Base-by-base conservation (phyloP, 441 rosid genomes). In the Jatropha podagrica region DNA sequence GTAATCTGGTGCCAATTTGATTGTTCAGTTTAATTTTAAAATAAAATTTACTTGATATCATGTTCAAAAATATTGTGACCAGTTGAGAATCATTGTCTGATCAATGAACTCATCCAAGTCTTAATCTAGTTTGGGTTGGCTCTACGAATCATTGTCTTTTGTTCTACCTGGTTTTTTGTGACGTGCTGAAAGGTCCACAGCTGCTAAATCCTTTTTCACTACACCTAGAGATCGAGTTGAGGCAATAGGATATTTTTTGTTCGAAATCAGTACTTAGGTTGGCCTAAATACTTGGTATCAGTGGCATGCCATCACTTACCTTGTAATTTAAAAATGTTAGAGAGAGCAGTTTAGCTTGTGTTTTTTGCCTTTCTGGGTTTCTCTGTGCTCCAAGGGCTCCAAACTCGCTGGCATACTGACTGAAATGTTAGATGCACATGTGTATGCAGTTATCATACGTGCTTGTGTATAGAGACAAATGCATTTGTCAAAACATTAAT, bases 71-170 rank as follows among this genome's bases (percentile, higher is more conserved):
- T 44, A 44, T 61, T 18, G 5, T 62, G 20, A 48, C 26, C 15
- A 5, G 42, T 38, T 63, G 46, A 63, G 12, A 63, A 63, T 63
- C 62, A 70, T 44, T 56, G 41, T 70, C 52, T 68, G 26, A 48
- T 15, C 55, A 1, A 23, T 65, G 20, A 41, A 1, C 6, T 32
- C 42, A 63, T 12, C 44, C 41, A 23, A 23, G 23, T 23, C 69
- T 46, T 20, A 44, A 20, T 48, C 38, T 48, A 46, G 20, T 13
- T 68, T 27, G 9, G 38, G 69, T 27, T 61, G 65, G 17, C 15
- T 42, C 2, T 66, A 20, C 44, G 10, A 32, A 44, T 12, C 54
- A 17, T 32, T 26, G 4, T 4, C 69, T 13, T 42, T 12, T 9
- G 3, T 44, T 44, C 38, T 10, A 42, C 5, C 27, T 12, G 17